These are phyloP conservation scores for Polygonum maritimum DNA, from an alignment of 148 eudicot genomes.

Conservation along the genomic window DNA sequence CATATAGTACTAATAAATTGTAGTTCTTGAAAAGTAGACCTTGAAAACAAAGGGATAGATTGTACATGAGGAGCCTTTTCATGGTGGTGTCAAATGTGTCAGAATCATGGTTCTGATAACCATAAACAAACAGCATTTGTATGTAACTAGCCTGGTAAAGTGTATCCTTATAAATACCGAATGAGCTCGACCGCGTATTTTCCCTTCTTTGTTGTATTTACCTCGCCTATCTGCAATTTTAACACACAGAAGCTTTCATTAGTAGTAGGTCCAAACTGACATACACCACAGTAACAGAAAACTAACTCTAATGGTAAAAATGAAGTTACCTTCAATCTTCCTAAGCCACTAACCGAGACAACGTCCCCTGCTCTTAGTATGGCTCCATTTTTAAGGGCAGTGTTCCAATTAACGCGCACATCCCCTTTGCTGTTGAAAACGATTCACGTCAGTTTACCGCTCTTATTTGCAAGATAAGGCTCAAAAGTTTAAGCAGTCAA, in stretches of 20 bases:
- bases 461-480: background rate
- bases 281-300: background rate
- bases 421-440: constrained; percentile 51
- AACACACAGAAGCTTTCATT: background rate
- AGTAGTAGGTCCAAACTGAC: background rate
- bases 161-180: constrained; percentile 32
- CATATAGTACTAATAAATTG: background rate
- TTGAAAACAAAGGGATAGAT: background rate
- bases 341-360: constrained; percentile 75
- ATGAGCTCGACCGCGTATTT: constrained; percentile 75
- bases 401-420: constrained; percentile 78
- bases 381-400: constrained; percentile 60
- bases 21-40: too few species aligned
- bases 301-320: background rate
- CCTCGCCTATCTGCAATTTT: constrained; percentile 71
- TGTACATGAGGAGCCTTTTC: background rate
- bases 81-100: background rate
- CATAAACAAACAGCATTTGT: background rate
- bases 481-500: background rate
- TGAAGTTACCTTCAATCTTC: constrained; percentile 62
- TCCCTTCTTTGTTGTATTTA: constrained; percentile 73
- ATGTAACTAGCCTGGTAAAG: background rate
- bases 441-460: background rate
- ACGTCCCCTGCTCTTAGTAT: constrained; percentile 60
- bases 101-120: background rate